Conservation (phyloP, 306 rosid species). For the Carpinus fangiana region DNA sequence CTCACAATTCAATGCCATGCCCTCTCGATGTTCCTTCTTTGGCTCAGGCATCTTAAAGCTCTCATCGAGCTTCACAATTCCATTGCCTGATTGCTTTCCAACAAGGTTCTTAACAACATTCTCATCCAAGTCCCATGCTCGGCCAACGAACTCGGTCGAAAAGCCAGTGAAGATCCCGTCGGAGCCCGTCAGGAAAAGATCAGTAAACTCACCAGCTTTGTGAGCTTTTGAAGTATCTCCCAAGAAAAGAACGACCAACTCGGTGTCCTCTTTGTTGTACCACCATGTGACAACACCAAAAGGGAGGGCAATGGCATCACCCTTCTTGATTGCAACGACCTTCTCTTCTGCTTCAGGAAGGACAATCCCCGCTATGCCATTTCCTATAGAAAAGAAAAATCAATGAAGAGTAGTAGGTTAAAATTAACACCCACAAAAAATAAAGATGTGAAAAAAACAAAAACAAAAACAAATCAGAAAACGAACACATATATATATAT, state of each 20-base stretch:
- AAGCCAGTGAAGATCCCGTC: conserved; percentile 77
- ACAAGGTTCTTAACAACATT: conserved; percentile 48
- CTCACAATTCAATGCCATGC: conserved; percentile 67
- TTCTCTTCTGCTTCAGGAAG: conserved; percentile 74
- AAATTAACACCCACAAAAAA: neutral
- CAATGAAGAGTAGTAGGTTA: neutral
- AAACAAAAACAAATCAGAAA: neutral
- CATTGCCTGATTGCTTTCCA: conserved; percentile 50
- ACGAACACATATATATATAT: neutral
- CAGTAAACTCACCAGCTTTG: conserved; percentile 77
- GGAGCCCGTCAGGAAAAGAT: conserved; percentile 62
- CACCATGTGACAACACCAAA: conserved; percentile 89
- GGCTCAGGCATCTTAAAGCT: conserved; percentile 47
- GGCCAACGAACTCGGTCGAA: conserved; percentile 65
- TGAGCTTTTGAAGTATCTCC: conserved; percentile 84
- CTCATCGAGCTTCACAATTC: conserved; percentile 55
- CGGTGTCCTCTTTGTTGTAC: conserved; percentile 68
- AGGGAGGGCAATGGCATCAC: conserved; percentile 85
- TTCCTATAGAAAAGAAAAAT: conserved; percentile 38
- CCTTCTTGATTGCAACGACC: conserved; percentile 72
- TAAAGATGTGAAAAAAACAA: neutral
- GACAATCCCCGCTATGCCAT: conserved; percentile 65
- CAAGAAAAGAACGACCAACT: conserved; percentile 65
- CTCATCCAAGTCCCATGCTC: conserved; percentile 81
- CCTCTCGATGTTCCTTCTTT: conserved; percentile 54